Conservation (phyloP, 139 green algal genomes). For the Ulvella scutata region DNA sequence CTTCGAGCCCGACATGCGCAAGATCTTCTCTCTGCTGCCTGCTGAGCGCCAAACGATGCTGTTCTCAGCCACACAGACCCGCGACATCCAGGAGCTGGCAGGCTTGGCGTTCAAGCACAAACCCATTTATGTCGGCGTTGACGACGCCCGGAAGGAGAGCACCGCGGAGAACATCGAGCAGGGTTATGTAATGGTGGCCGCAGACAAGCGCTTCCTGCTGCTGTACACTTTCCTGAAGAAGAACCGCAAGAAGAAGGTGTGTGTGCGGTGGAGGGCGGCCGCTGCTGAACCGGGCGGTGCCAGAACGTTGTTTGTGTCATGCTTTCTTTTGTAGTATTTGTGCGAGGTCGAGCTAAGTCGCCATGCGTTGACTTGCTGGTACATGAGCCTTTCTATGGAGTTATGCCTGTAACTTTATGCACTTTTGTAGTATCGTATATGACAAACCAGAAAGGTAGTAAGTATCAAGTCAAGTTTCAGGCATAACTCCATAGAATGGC, state of each 20-base stretch:
- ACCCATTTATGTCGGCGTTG: conserved; percentile 92
- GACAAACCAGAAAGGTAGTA: too few species aligned
- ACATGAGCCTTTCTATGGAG: too few species aligned
- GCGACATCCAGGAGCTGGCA: conserved; percentile 90
- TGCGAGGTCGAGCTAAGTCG: too few species aligned
- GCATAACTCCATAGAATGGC: too few species aligned
- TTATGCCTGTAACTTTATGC: too few species aligned
- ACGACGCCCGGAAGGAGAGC: conserved; percentile 50
- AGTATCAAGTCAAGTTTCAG: too few species aligned
- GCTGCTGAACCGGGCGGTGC: too few species aligned
- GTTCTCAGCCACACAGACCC: conserved; percentile 95
- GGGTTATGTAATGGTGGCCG: conserved; percentile 86
- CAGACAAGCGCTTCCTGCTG: conserved; percentile 85
- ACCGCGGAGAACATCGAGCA: conserved; percentile 86
- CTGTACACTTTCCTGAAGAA: conserved; percentile 99
- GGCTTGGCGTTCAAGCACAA: conserved; percentile 82
- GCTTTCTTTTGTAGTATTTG: too few species aligned
- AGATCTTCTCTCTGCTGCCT: conserved; percentile 89
- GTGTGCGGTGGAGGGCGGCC: too few species aligned
- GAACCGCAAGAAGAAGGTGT: conserved; percentile 93
- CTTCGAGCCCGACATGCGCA: conserved; percentile 97
- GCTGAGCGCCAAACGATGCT: conserved; percentile 96
- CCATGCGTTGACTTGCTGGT: too few species aligned
- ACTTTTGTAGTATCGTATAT: too few species aligned
- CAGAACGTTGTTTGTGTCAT: too few species aligned